These are phyloP conservation scores for Zygnema cylindricum DNA, from an alignment of 139 green algal genomes.

Conservation along the genomic window DNA sequence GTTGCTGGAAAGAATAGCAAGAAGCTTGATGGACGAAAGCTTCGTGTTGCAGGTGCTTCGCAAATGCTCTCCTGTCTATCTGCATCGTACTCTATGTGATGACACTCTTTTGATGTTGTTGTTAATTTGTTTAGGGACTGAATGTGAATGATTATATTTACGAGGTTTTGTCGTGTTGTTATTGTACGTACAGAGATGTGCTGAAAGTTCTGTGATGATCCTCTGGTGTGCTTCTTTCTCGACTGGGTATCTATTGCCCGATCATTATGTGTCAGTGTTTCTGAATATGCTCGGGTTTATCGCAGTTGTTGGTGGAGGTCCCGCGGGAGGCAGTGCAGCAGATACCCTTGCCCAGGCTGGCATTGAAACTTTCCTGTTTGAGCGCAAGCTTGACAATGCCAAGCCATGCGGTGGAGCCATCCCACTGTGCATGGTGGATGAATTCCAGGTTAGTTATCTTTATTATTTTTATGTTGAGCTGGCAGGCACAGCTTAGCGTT, in stretches of 20 bases:
- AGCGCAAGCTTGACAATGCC: slow-evolving; percentile 99
- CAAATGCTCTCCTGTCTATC: too few species aligned
- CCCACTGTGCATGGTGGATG: slow-evolving; percentile 98
- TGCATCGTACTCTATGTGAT: too few species aligned
- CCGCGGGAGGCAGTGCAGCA: slow-evolving; percentile 90
- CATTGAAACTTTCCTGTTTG: slow-evolving; percentile 93
- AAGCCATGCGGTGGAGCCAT: slow-evolving; percentile 85
- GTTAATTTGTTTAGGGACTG: not conserved
- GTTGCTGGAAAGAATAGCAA: slow-evolving; percentile 54
- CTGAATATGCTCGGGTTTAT: not conserved
- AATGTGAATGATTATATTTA: not conserved
- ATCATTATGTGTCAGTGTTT: slow-evolving; percentile 10
- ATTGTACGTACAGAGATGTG: not conserved
- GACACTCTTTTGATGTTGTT: slow-evolving; percentile 9
- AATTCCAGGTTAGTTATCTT: slow-evolving; percentile 94
- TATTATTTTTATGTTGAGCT: too few species aligned
- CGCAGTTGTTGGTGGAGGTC: slow-evolving; percentile 94
- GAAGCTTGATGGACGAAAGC: slow-evolving; percentile 50
- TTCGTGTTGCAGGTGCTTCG: slow-evolving; percentile 43
- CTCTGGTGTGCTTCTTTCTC: not conserved
- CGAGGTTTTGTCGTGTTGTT: not conserved
- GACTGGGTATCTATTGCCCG: not conserved
- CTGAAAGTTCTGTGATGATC: not conserved
- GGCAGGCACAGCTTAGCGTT: too few species aligned
- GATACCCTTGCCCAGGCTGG: slow-evolving; percentile 93